Percentiles rank a stretch among this genome's conserved stretches.
Evolutionary conservation across 1,284 basidiomycete genomes (phyloP).

Genomic region (Meripilus lineatus): DNA sequence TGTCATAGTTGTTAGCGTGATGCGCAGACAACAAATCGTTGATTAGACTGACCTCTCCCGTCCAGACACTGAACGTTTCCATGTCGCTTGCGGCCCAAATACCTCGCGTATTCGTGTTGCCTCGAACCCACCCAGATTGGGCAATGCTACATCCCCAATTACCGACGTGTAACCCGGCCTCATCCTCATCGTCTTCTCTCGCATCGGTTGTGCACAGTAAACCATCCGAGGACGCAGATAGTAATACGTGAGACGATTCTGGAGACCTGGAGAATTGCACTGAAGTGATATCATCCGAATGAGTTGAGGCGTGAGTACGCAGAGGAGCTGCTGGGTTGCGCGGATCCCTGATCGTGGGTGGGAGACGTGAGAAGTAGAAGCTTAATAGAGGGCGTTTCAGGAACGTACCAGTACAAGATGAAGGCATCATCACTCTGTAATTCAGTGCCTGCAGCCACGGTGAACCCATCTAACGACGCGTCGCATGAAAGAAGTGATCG

Average conservation of each 20-base stretch:
- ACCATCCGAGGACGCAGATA: slow-evolving; percentile 73
- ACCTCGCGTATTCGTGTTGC: slow-evolving; percentile 24
- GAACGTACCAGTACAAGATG: slow-evolving; percentile 64
- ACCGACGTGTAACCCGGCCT: slow-evolving; percentile 60
- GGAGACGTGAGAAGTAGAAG: neutral
- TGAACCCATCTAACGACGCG: slow-evolving; percentile 57
- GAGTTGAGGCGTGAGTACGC: slow-evolving; percentile 55
- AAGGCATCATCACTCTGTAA: slow-evolving; percentile 65
- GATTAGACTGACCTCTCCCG: slow-evolving; percentile 67
- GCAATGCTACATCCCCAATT: slow-evolving; percentile 76
- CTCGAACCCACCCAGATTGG: slow-evolving; percentile 62
- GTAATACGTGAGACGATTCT: slow-evolving; percentile 29
- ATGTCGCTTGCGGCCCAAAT: slow-evolving; percentile 80
- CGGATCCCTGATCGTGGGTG: slow-evolving; percentile 53
- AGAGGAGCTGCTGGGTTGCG: slow-evolving; percentile 45
- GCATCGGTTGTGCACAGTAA: slow-evolving; percentile 63
- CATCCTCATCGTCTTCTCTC: slow-evolving; percentile 70
- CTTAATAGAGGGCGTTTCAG: slow-evolving; percentile 1
- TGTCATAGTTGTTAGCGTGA: slow-evolving; percentile 9
- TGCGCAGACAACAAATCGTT: too few relatives aligned
- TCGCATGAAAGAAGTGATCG: slow-evolving; percentile 60
- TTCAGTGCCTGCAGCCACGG: slow-evolving; percentile 68
- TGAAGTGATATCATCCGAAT: slow-evolving; percentile 75
- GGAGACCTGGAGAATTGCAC: slow-evolving; percentile 44
- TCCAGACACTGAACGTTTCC: slow-evolving; percentile 80